Evolutionary conservation across 306 rosid species (phyloP).

Genomic region (Trifolium fragiferum): DNA sequence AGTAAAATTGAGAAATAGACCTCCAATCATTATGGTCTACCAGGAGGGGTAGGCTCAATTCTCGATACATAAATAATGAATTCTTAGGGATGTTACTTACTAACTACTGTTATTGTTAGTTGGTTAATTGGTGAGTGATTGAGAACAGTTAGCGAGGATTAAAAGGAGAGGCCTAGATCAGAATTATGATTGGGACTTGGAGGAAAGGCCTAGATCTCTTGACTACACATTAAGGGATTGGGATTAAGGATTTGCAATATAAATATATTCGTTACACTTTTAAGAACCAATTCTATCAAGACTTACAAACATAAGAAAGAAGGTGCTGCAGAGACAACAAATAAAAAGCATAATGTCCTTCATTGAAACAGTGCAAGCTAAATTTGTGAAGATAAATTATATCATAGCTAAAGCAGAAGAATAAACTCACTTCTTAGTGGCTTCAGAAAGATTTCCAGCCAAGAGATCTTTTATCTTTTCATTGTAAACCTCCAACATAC

Average conservation of each 20-base stretch:
- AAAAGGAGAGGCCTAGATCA: not conserved
- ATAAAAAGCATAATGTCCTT: not conserved
- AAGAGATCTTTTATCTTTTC: slow-evolving; percentile 91
- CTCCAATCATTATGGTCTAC: not conserved
- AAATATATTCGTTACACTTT: not conserved
- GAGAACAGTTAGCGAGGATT: too few relatives aligned
- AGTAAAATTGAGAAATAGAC: not conserved
- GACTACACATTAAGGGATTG: not conserved
- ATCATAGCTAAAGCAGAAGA: slow-evolving; percentile 1
- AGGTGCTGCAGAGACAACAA: slow-evolving; percentile 1
- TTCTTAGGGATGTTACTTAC: not conserved
- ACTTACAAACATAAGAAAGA: not conserved
- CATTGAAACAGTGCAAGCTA: not conserved
- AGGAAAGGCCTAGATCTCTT: too few relatives aligned
- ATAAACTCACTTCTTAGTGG: slow-evolving; percentile 74
- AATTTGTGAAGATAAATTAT: not conserved
- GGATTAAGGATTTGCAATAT: not conserved
- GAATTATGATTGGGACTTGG: too few relatives aligned
- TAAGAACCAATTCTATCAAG: not conserved
- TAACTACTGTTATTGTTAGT: not conserved
- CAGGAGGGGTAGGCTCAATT: not conserved
- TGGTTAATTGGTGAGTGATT: not conserved
- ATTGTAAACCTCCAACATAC: slow-evolving; percentile 96
- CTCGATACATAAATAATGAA: not conserved
- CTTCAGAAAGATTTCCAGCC: slow-evolving; percentile 65